Evolutionary conservation across 257 asterid species (phyloP), one percentile per base, ranked within the genome.

Genomic region (Thymus quinquecostatus): DNA sequence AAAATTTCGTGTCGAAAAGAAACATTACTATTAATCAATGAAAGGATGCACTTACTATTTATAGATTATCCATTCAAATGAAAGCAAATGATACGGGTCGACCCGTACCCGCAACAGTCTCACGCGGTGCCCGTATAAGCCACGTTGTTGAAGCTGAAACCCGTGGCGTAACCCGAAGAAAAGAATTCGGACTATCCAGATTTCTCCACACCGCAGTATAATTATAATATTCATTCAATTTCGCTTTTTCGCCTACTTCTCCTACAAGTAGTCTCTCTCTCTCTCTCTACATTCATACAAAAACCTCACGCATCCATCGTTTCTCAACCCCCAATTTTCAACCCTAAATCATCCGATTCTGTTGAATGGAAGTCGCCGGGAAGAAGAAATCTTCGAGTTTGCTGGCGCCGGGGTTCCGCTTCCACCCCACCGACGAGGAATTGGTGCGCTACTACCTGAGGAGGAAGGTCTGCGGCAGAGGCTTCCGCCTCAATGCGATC

Each of bases 371-470:
- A 64, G 6, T 58, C 54, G 29, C 64, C 21, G 70, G 45, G 9
- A 81, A 72, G 80, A 79, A 70, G 73, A 76, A 60, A 68, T 79
- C 89, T 29, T 80, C 85, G 73, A 75, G 73, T 61, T 74, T 78
- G 32, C 79, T 93, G 63, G 98, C 94, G 11, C 97, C 97, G 74
- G 98, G 98, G 3, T 89, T 91, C 77, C 82, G 97, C 12, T 94
- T 91, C 75, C 97, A 91, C 76, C 98, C 96, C 60, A 94, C 98
- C n/a, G 98, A 94, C 77, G 98, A 94, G 76, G 98, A 94, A 66
- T 76, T 94, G 81, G 97, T 94, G 10, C 83, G 92, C 3, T 94
- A 91, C 72, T 94, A 94, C 79, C 68, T 94, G 36, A 75, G 92
- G 73, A 81, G 98, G 32, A 94, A 91, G 82, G 79, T 89, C 51